Conservation (phyloP, 202 grass and related monocot genomes). For the Setaria viridis region DNA sequence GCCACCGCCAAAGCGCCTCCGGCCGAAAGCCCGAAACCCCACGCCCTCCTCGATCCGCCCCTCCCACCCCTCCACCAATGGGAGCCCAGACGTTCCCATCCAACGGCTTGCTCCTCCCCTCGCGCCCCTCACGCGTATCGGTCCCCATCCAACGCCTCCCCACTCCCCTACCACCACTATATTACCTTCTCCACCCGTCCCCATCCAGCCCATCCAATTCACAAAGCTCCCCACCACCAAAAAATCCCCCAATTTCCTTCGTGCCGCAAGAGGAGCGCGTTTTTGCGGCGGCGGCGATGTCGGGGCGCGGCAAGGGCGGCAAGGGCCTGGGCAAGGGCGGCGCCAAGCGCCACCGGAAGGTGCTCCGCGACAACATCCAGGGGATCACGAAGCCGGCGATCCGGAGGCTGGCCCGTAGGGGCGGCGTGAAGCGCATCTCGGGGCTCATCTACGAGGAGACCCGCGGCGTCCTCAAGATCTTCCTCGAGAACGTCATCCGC, state of each 20-base stretch:
- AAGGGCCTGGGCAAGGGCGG: conserved; percentile 75
- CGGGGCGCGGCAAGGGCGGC: conserved; percentile 71
- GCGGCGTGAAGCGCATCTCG: conserved; percentile 82
- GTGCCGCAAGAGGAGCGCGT: too few species aligned
- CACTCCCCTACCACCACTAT: not conserved
- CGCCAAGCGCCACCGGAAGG: conserved; percentile 73
- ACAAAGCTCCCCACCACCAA: not conserved
- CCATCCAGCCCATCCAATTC: not conserved
- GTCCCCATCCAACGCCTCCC: conserved; percentile 12
- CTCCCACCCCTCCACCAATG: not conserved
- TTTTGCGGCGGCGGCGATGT: conserved; percentile 42
- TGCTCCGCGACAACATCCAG: conserved; percentile 83
- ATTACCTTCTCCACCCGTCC: not conserved
- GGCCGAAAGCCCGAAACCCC: not conserved
- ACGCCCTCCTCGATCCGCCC: not conserved
- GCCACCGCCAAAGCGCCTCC: not conserved
- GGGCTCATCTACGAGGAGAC: conserved; percentile 91
- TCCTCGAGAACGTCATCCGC: conserved; percentile 94
- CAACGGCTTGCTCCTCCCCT: not conserved
- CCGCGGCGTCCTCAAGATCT: conserved; percentile 91
- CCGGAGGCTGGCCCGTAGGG: conserved; percentile 57
- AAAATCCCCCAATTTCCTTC: too few species aligned
- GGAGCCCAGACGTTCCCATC: not conserved
- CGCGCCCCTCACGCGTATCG: conserved; percentile 1
- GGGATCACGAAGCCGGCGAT: conserved; percentile 80